Base-by-base conservation (phyloP, 2,329 filamentous ascomycete species). In the Peltaster fructicola region DNA sequence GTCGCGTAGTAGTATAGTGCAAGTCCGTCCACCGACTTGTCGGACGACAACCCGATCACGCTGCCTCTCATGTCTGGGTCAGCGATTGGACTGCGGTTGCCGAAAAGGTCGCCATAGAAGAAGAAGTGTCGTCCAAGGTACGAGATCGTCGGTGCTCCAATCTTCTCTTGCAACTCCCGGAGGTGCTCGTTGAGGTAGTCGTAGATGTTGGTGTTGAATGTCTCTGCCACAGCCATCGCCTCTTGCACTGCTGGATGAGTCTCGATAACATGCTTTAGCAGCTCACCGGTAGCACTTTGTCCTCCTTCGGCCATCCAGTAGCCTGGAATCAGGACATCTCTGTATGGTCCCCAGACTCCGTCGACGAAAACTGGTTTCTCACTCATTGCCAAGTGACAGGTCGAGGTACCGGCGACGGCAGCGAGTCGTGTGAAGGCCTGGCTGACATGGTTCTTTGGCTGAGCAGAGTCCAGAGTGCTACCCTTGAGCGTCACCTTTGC, bases 271-370 rank as follows among this genome's bases (percentile, higher is more conserved):
- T 95, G 81, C 45, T 88, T 84, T 24, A 98, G 63, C 28, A 98
- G 65, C 52, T 95, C 88, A 25, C 88, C 88, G 0, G 88, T 98
- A 4, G 88, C 88, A 14, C 81, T 92, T 53, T 98, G 88, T 8
- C 88, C 88, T 37, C 88, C 88, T 52, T 98, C 88, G 9, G 88
- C 82, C 67, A 98, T 79, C 88, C 88, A 98, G 56, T 74, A 91
- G 30, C 73, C 73, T 1, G 88, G 84, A 11, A 95, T 67, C 20
- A 98, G 65, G 4, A 92, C 88, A 45, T 98, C 88, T 30, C 82
- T 68, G 57, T 98, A 98, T 1, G 88, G 88, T 1, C 88, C 88
- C 88, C 88, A 98, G 13, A 98, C 84, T 17, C 88, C 88, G 25
- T 79, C 69, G 8, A 93, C 88, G 45, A 98, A 98, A 14, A 95